Evolutionary conservation across 1,284 basidiomycete species (phyloP).

Genomic region (Hymenochaete sp.): DNA sequence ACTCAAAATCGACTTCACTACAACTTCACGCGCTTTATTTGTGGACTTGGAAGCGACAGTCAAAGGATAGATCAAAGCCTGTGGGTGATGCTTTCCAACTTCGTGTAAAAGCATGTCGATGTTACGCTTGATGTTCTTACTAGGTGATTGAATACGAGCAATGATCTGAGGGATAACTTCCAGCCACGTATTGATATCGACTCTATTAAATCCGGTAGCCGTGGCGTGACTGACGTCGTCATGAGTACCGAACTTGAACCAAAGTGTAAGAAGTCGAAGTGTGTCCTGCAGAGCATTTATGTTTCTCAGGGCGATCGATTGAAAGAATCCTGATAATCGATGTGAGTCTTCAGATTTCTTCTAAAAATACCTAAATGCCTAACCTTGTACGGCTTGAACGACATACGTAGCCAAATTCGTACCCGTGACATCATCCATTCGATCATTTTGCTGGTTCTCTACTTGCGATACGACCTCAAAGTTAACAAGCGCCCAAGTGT

Average conservation of each 20-base stretch:
- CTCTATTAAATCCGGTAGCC: slow-evolving; percentile 78
- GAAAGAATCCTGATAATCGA: slow-evolving; percentile 80
- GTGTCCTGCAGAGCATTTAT: slow-evolving; percentile 95
- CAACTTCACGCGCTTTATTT: slow-evolving; percentile 73
- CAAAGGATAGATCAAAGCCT: slow-evolving; percentile 96
- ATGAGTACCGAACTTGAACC: slow-evolving; percentile 97
- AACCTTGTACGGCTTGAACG: slow-evolving; percentile 90
- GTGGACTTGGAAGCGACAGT: slow-evolving; percentile 98
- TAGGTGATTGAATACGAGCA: slow-evolving; percentile 94
- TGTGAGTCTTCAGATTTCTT: background rate
- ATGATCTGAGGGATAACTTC: slow-evolving; percentile 99
- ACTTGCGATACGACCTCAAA: slow-evolving; percentile 89
- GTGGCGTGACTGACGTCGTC: slow-evolving; percentile 90
- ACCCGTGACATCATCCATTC: slow-evolving; percentile 58
- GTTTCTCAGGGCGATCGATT: slow-evolving; percentile 85
- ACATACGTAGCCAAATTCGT: slow-evolving; percentile 78
- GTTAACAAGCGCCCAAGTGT: slow-evolving; percentile 96
- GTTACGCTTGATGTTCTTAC: slow-evolving; percentile 77
- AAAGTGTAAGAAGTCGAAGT: slow-evolving; percentile 86
- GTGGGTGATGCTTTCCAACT: slow-evolving; percentile 94
- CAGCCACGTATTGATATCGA: slow-evolving; percentile 97
- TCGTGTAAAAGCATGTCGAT: slow-evolving; percentile 88
- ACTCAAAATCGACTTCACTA: slow-evolving; percentile 86
- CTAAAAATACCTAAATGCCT: too few species aligned
- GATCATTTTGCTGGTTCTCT: slow-evolving; percentile 58